Conservation (phyloP, 345 rosid species). For the Aquilaria malaccensis region DNA sequence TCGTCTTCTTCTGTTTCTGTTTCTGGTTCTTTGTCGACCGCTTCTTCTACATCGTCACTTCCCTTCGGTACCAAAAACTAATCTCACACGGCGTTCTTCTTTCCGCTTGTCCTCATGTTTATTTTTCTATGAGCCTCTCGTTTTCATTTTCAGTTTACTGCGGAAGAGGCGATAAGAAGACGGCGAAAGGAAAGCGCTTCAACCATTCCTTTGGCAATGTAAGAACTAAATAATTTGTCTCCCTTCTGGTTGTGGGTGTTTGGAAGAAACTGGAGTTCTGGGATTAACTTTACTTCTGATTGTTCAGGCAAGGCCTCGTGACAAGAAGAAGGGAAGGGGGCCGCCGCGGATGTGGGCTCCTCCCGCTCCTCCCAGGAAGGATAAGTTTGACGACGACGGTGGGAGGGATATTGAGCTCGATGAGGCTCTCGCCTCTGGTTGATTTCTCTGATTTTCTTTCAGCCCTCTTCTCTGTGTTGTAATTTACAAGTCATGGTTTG, state of each 20-base stretch:
- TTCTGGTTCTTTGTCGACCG: conserved; percentile 8
- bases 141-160: conserved; percentile 41
- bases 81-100: background rate
- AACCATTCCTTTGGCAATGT: conserved; percentile 92
- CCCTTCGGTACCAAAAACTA: conserved; percentile 23
- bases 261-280: background rate
- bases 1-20: conserved; percentile 24
- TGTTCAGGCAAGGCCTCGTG: conserved; percentile 77
- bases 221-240: conserved; percentile 13
- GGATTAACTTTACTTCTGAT: conserved; percentile 6
- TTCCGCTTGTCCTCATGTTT: background rate
- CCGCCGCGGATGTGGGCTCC: conserved; percentile 70
- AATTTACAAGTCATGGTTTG: conserved; percentile 1
- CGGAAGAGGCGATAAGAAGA: conserved; percentile 86
- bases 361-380: conserved; percentile 55
- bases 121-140: background rate
- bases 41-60: conserved; percentile 19
- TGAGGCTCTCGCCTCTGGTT: conserved; percentile 57
- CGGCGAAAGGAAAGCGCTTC: conserved; percentile 88
- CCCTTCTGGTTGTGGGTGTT: background rate
- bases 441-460: conserved; percentile 9
- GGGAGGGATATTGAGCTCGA: conserved; percentile 56
- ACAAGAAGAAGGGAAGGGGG: conserved; percentile 88
- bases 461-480: conserved; percentile 11
- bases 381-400: conserved; percentile 54